Evolutionary conservation across 78 protist species (phyloP).

Genomic region (Dictyostelium capitatum): DNA sequence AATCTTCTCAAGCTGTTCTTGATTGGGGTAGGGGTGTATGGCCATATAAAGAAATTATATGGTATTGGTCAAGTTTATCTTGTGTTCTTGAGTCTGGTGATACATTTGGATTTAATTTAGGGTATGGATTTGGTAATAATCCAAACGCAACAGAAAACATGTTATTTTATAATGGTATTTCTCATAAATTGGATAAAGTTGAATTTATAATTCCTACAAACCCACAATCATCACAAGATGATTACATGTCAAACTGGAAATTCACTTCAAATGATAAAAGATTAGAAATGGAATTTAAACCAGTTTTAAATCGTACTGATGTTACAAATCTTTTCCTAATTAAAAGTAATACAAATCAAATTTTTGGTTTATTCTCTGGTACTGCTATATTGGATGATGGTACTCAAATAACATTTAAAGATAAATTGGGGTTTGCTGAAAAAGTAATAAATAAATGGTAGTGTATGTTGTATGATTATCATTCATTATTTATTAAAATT

Average conservation of each 20-base stretch:
- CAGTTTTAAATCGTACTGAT: conserved; percentile 10
- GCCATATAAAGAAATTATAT: background rate
- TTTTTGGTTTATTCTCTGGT: conserved; percentile 20
- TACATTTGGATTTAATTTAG: conserved; percentile 30
- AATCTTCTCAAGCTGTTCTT: background rate
- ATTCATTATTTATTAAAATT: background rate
- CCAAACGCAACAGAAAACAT: background rate
- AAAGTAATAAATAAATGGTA: conserved; percentile 17
- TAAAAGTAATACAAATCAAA: background rate
- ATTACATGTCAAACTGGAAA: background rate
- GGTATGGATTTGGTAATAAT: conserved; percentile 30
- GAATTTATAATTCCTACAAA: background rate
- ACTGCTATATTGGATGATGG: background rate
- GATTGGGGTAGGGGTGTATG: conserved; percentile 43
- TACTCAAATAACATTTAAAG: background rate
- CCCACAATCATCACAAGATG: background rate
- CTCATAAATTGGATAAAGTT: conserved; percentile 19
- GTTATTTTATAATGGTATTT: conserved; percentile 4
- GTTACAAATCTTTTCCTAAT: background rate
- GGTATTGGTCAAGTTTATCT: conserved; percentile 8
- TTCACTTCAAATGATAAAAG: conserved; percentile 13
- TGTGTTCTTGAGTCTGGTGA: background rate
- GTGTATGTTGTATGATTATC: too few species aligned
- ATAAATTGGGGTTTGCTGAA: conserved; percentile 32
- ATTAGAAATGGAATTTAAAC: conserved; percentile 15